Conservation (phyloP, 495 filamentous ascomycete genomes). For the Cryomyces minteri region DNA sequence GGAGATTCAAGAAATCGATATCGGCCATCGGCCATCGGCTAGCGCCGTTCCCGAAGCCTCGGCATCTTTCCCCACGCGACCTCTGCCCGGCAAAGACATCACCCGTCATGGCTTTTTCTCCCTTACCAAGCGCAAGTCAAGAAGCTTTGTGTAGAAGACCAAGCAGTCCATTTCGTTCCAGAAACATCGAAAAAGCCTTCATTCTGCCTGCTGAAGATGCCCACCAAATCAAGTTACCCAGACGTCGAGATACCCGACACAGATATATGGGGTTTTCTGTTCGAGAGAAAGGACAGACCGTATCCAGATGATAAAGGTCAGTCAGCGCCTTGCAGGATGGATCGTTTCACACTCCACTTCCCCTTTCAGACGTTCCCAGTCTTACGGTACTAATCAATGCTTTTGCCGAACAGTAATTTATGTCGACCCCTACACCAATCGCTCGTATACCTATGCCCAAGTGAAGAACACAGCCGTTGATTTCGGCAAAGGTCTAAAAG, state of each 20-base stretch:
- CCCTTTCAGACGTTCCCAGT: background rate
- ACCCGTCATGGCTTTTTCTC: too few species aligned
- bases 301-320: conserved; percentile 52
- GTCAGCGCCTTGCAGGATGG: background rate
- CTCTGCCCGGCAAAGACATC: too few species aligned
- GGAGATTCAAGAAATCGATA: too few species aligned
- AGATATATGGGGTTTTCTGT: conserved; percentile 62
- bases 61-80: too few species aligned
- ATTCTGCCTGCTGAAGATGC: conserved; percentile 21
- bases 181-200: too few species aligned
- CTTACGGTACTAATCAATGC: background rate
- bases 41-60: too few species aligned
- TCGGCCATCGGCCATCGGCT: too few species aligned
- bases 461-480: conserved; percentile 43
- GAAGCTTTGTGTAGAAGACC: too few species aligned
- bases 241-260: conserved; percentile 38
- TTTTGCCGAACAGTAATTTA: conserved; percentile 45
- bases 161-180: too few species aligned
- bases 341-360: background rate
- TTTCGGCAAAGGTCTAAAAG: conserved; percentile 65
- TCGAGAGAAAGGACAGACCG: conserved; percentile 49
- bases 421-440: conserved; percentile 52
- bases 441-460: conserved; percentile 57
- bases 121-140: too few species aligned
- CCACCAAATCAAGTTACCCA: conserved; percentile 34